Conservation (phyloP, 192 early-diverging fungal genomes). For the Coemansia sp. region DNA sequence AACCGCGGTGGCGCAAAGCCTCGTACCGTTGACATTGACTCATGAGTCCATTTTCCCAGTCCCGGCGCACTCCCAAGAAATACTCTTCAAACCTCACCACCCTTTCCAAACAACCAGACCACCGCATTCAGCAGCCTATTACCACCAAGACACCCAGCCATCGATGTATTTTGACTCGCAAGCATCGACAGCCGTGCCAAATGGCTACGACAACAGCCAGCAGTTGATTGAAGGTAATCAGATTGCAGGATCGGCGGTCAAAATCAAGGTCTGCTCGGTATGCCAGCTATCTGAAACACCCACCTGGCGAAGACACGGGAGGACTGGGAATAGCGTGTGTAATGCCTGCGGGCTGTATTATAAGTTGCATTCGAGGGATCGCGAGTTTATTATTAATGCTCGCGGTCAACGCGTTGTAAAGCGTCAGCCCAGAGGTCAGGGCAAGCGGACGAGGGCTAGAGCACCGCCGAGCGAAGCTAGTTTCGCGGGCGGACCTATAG, state of each 20-base stretch:
- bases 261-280: neutral
- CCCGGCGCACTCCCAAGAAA: no score
- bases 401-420: conserved; percentile 10
- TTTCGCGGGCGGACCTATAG: no score
- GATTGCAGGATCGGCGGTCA: neutral
- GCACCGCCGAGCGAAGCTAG: no score
- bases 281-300: conserved; percentile 9
- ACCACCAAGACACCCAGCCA: no score
- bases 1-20: no score
- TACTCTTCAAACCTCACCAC: no score
- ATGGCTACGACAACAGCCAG: neutral
- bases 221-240: neutral
- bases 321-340: conserved; percentile 2
- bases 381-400: conserved; percentile 4
- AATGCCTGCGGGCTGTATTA: conserved; percentile 34
- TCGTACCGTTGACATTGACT: no score
- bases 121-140: no score
- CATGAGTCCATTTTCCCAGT: no score
- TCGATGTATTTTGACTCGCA: no score
- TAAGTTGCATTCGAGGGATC: conserved; percentile 11
- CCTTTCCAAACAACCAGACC: no score
- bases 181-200: no score
- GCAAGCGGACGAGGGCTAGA: neutral
- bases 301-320: conserved; percentile 20
- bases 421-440: conserved; percentile 14